A percentile compares a stretch with the other conserved stretches of the same genome.
phyloP scores from a whole-genome alignment of 164 flowering plant species.

The Tetrastigma voinierianum region DNA sequence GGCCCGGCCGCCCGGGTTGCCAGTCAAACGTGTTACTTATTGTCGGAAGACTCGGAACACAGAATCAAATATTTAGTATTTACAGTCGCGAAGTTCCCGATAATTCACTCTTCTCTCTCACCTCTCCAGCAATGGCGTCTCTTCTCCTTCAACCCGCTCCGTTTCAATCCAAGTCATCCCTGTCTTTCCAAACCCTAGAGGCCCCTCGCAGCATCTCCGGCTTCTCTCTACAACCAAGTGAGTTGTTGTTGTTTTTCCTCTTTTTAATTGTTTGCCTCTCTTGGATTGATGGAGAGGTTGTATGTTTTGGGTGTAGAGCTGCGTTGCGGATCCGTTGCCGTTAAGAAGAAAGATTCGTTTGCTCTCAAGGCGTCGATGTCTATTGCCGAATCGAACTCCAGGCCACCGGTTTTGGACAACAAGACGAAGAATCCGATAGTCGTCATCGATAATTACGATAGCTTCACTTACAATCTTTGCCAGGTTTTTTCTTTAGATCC shows the following conservation, averaged over 20 bases:
- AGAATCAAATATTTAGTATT: too few species aligned
- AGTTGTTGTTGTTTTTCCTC: neutral
- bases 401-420: conserved; percentile 15
- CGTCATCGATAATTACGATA: conserved; percentile 93
- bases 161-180: too few species aligned
- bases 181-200: neutral
- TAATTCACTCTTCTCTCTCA: too few species aligned
- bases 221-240: conserved; percentile 1
- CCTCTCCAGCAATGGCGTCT: too few species aligned
- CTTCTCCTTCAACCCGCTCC: too few species aligned
- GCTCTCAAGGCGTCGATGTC: conserved; percentile 21
- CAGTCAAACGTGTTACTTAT: too few species aligned
- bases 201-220: conserved; percentile 2
- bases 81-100: too few species aligned
- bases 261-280: neutral
- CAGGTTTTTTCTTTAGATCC: conserved; percentile 42
- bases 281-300: neutral
- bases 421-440: conserved; percentile 48
- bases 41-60: too few species aligned
- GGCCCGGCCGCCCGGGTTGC: too few species aligned
- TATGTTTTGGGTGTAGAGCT: conserved; percentile 13
- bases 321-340: conserved; percentile 4
- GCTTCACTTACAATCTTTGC: conserved; percentile 97
- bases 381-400: conserved; percentile 19
- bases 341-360: conserved; percentile 13